Evolutionary conservation across 106 monocot genomes (phyloP).

Genomic region (Dactylorhiza incarnata): DNA sequence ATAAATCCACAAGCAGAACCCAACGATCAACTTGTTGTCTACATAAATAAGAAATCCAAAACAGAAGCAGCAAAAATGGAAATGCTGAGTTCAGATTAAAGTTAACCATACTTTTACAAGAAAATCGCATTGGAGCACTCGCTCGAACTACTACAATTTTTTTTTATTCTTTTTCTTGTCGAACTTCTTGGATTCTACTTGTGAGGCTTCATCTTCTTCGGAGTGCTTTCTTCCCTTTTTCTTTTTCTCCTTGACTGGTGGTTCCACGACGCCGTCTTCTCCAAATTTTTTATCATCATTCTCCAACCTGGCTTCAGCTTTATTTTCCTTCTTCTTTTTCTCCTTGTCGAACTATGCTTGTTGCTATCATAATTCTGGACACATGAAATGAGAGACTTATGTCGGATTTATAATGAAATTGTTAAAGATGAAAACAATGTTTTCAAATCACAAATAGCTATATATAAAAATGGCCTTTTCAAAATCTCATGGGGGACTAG

Average conservation of each 20-base stretch:
- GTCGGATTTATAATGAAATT: no score
- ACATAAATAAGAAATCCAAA: not conserved
- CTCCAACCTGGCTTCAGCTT: not conserved
- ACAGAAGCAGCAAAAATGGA: not conserved
- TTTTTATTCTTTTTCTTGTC: conserved; percentile 16
- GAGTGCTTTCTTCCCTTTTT: conserved; percentile 10
- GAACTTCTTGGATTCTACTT: not conserved
- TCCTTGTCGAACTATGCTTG: no score
- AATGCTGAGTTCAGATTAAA: not conserved
- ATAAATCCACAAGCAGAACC: no score
- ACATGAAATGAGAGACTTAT: no score
- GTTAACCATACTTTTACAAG: not conserved
- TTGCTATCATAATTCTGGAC: no score
- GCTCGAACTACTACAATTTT: conserved; percentile 1
- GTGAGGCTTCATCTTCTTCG: not conserved
- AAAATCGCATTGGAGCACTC: no score
- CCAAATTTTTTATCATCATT: conserved; percentile 1
- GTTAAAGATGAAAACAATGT: no score
- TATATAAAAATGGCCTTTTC: no score
- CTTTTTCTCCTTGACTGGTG: not conserved
- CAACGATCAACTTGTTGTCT: no score
- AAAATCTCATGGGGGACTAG: no score
- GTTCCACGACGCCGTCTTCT: conserved; percentile 1
- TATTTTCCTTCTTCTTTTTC: not conserved
- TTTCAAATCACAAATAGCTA: no score